Evolutionary conservation across 805 yeast species (phyloP).

Genomic region (Crinitomyces ghanaensis): DNA sequence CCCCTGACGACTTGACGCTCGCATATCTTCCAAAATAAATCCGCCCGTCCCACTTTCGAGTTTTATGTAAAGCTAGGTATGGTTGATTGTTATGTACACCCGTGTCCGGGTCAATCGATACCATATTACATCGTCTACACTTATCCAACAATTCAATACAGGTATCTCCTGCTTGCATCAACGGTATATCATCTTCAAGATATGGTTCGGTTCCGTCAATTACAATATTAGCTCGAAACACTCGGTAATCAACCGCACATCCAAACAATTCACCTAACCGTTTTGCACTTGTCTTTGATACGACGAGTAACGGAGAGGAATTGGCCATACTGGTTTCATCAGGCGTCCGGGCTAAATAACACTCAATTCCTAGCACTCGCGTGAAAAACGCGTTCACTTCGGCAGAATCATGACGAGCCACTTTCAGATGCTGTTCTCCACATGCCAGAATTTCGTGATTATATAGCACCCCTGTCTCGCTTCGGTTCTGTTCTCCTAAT

Average conservation of each 20-base stretch:
- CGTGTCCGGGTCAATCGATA: conserved; percentile 29
- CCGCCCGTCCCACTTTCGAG: conserved; percentile 21
- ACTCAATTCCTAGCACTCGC: conserved; percentile 23
- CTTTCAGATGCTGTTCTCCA: no score
- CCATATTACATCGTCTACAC: conserved; percentile 36
- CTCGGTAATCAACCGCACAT: conserved; percentile 8
- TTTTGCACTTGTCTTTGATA: conserved; percentile 25
- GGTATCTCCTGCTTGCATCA: conserved; percentile 6
- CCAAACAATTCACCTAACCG: conserved; percentile 12
- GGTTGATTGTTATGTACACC: conserved; percentile 28
- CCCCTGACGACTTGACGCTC: no score
- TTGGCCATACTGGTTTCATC: conserved; percentile 21
- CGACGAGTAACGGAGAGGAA: conserved; percentile 31
- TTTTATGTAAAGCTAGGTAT: conserved; percentile 25
- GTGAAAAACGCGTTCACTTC: conserved; percentile 26
- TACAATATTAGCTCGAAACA: conserved; percentile 32
- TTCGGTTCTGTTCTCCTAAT: no score
- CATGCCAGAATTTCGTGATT: no score
- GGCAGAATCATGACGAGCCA: no score
- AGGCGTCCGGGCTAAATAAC: conserved; percentile 26
- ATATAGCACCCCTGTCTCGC: no score
- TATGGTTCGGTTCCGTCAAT: conserved; percentile 24
- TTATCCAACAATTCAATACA: conserved; percentile 17
- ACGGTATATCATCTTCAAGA: conserved; percentile 26
- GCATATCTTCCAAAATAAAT: neutral